phyloP scores from a whole-genome alignment of 1,139 yeast genomes.

The Debaryomycetaceae sp. region DNA sequence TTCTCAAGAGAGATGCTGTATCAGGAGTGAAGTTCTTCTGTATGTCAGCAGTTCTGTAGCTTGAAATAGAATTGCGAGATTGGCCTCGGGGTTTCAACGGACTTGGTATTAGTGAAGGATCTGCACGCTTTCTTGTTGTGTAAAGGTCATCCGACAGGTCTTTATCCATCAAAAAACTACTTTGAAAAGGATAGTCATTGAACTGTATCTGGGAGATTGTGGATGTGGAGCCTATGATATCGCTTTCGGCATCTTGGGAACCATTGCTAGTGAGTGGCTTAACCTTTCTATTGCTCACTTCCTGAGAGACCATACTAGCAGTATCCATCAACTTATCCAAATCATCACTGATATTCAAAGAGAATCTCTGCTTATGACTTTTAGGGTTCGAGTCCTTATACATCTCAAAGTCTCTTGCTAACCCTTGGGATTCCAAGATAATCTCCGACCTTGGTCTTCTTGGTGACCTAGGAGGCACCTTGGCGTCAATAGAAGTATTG shows the following conservation, averaged over 20 bases:
- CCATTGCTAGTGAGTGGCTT: neutral
- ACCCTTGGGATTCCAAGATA: conserved; percentile 10
- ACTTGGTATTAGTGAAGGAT: conserved; percentile 48
- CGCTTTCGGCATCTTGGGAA: neutral
- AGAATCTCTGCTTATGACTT: conserved; percentile 12
- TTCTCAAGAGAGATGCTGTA: neutral
- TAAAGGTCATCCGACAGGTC: neutral
- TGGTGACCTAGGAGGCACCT: conserved; percentile 43
- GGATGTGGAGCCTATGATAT: neutral
- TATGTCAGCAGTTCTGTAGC: conserved; percentile 5
- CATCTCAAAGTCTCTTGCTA: conserved; percentile 13
- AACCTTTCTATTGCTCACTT: conserved; percentile 1
- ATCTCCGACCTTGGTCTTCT: conserved; percentile 39
- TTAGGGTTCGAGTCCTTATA: conserved; percentile 1
- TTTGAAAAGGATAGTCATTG: conserved; percentile 1
- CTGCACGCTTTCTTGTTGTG: conserved; percentile 73
- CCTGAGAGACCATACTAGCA: conserved; percentile 23
- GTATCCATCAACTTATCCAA: conserved; percentile 41
- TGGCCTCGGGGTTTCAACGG: conserved; percentile 93
- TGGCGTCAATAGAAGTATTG: conserved; percentile 35
- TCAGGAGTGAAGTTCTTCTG: neutral
- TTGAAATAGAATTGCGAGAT: conserved; percentile 1
- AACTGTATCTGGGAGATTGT: neutral
- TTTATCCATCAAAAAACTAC: neutral
- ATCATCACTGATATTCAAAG: conserved; percentile 30